phyloP scores from a whole-genome alignment of 2,329 filamentous ascomycete genomes.

The Dendrostoma leiphaemia region DNA sequence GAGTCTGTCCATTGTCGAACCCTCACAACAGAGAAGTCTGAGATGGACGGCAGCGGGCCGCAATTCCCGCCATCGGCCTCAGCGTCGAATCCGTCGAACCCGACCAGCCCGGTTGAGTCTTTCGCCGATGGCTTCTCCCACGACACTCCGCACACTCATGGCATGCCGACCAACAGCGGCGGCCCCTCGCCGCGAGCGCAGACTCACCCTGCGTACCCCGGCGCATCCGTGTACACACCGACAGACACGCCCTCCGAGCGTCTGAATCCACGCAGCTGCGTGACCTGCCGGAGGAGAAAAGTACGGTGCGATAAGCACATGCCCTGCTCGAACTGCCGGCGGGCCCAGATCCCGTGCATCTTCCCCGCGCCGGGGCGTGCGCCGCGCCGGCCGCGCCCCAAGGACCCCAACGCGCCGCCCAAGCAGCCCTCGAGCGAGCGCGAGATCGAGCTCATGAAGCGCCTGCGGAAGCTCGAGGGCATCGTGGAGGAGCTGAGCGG shows the following conservation, averaged over 20 bases:
- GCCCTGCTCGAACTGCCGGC: slow-evolving; percentile 72
- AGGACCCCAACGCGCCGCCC: slow-evolving; percentile 61
- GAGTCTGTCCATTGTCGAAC: background rate
- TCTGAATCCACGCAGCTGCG: slow-evolving; percentile 23
- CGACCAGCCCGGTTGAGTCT: slow-evolving; percentile 29
- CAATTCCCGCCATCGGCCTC: slow-evolving; percentile 11
- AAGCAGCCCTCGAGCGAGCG: slow-evolving; percentile 60
- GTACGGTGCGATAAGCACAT: slow-evolving; percentile 78
- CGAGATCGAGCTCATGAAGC: slow-evolving; percentile 68
- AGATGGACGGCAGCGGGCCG: slow-evolving; percentile 12
- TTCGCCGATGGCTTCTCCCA: slow-evolving; percentile 23
- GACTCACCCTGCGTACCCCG: slow-evolving; percentile 22
- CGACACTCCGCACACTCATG: slow-evolving; percentile 10
- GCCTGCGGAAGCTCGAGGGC: slow-evolving; percentile 69
- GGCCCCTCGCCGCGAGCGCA: slow-evolving; percentile 17
- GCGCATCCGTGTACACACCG: slow-evolving; percentile 27
- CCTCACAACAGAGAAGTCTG: background rate
- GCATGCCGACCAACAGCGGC: slow-evolving; percentile 8
- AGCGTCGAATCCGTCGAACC: slow-evolving; percentile 12
- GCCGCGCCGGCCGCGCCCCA: slow-evolving; percentile 63
- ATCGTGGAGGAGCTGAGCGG: slow-evolving; percentile 70
- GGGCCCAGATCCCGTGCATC: slow-evolving; percentile 68
- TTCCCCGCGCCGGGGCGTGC: slow-evolving; percentile 74
- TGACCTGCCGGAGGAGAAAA: slow-evolving; percentile 39
- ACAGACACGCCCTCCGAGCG: slow-evolving; percentile 23